A percentile compares a stretch with the other conserved stretches of the same genome.
phyloP scores from a whole-genome alignment of 768 basidiomycete species.

The Lentinus brumalis region DNA sequence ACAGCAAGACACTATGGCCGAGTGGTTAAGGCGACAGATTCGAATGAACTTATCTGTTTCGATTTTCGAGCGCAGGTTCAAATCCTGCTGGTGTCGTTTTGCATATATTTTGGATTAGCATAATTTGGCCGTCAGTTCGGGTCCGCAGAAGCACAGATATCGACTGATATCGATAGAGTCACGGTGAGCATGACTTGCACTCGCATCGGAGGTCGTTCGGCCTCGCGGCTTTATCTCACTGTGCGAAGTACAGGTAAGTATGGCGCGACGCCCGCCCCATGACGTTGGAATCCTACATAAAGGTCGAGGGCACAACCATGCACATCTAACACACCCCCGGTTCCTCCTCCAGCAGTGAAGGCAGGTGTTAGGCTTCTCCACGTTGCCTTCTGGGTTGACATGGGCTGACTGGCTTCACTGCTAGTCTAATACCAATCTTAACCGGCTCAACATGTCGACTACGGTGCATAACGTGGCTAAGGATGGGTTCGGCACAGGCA shows the following conservation, averaged over 20 bases:
- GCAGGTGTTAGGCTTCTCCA: too few relatives aligned
- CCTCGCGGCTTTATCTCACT: neutral
- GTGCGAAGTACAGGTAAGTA: neutral
- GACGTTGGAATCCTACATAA: neutral
- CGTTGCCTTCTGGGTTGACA: too few relatives aligned
- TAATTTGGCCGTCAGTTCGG: neutral
- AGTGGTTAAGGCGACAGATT: constrained; percentile 67
- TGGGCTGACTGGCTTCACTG: too few relatives aligned
- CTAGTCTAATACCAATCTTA: neutral
- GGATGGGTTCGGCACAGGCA: constrained; percentile 75
- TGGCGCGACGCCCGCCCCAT: too few relatives aligned
- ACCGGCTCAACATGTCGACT: constrained; percentile 18
- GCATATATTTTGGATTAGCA: neutral
- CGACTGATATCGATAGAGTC: neutral
- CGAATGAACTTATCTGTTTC: constrained; percentile 58
- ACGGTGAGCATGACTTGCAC: neutral
- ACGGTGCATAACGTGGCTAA: constrained; percentile 68
- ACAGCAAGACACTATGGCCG: constrained; percentile 65
- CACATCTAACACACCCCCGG: neutral
- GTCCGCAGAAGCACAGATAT: neutral
- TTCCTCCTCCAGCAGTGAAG: too few relatives aligned
- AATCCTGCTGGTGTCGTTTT: constrained; percentile 25
- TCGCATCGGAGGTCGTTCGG: neutral
- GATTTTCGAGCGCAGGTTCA: constrained; percentile 52
- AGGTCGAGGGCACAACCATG: neutral